These are phyloP conservation scores for Alternaria infectoria DNA, from an alignment of 2,329 filamentous ascomycete species.

Conservation along the genomic window DNA sequence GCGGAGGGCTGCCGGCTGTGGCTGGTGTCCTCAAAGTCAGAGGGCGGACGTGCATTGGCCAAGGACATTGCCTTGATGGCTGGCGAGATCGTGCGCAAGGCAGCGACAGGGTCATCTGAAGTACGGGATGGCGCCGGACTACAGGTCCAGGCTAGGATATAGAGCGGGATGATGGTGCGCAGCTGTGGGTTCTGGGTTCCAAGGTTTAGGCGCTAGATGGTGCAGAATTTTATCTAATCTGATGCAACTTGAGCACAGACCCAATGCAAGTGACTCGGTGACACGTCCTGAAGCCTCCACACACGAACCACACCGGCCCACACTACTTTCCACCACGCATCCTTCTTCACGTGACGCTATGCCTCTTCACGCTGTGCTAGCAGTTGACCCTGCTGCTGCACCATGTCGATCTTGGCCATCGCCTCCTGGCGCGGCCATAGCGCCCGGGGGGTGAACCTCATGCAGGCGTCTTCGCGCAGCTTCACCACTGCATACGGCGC, in stretches of 20 bases:
- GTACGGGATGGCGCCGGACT: conserved; percentile 23
- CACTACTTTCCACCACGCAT: conserved; percentile 17
- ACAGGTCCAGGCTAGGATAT: conserved; percentile 42
- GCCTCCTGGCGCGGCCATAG: conserved; percentile 29
- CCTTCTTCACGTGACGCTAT: conserved; percentile 23
- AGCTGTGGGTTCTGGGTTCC: conserved; percentile 2
- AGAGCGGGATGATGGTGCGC: conserved; percentile 2
- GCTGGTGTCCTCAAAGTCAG: conserved; percentile 41
- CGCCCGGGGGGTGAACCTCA: conserved; percentile 21
- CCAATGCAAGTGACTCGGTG: conserved; percentile 14
- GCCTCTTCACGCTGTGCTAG: conserved; percentile 16
- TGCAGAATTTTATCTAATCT: conserved; percentile 45
- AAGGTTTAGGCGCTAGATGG: conserved; percentile 4
- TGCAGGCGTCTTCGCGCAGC: conserved; percentile 24
- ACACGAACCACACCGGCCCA: conserved; percentile 7
- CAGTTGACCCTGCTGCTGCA: conserved; percentile 9
- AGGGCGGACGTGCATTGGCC: conserved; percentile 43
- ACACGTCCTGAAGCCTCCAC: conserved; percentile 16
- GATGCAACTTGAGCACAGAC: conserved; percentile 19
- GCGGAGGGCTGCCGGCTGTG: conserved; percentile 39
- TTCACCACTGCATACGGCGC: conserved; percentile 25
- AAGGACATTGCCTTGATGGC: conserved; percentile 45
- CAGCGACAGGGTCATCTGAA: conserved; percentile 22
- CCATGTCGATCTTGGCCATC: conserved; percentile 34
- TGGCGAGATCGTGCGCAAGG: conserved; percentile 39